Conservation (phyloP, 164 flowering plant genomes). For the Cinnamomum chago region DNA sequence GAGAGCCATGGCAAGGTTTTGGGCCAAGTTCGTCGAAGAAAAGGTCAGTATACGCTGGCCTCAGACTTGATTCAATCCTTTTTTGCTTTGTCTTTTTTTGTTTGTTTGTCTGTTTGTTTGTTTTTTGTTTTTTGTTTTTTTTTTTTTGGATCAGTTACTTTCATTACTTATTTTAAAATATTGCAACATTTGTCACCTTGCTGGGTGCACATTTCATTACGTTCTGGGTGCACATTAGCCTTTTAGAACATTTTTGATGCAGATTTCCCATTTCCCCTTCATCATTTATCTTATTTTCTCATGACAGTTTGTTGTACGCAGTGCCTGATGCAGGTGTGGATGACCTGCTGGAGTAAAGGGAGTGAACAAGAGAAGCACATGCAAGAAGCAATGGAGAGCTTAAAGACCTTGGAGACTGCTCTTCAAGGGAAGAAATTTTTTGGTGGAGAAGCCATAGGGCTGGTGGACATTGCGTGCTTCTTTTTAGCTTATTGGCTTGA, state of each 20-base stretch:
- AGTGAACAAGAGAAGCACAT: constrained; percentile 24
- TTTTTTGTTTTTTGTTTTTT: no score
- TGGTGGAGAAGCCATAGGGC: constrained; percentile 4
- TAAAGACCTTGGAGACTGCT: constrained; percentile 23
- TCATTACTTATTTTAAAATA: no score
- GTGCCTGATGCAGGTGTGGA: neutral
- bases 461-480: neutral
- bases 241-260: no score
- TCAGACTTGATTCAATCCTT: no score
- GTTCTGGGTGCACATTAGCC: no score
- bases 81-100: no score
- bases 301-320: neutral
- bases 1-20: constrained; percentile 16
- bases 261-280: no score
- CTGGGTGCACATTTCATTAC: no score
- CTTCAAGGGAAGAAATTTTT: constrained; percentile 11
- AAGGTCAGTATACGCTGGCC: neutral
- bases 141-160: no score
- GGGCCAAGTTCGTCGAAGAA: constrained; percentile 15
- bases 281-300: no score
- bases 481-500: neutral
- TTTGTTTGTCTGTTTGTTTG: no score
- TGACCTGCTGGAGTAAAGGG: constrained; percentile 12
- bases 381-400: constrained; percentile 19
- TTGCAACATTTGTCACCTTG: no score